Conservation (phyloP, 2,329 filamentous ascomycete genomes). For the Penicillium sp. region DNA sequence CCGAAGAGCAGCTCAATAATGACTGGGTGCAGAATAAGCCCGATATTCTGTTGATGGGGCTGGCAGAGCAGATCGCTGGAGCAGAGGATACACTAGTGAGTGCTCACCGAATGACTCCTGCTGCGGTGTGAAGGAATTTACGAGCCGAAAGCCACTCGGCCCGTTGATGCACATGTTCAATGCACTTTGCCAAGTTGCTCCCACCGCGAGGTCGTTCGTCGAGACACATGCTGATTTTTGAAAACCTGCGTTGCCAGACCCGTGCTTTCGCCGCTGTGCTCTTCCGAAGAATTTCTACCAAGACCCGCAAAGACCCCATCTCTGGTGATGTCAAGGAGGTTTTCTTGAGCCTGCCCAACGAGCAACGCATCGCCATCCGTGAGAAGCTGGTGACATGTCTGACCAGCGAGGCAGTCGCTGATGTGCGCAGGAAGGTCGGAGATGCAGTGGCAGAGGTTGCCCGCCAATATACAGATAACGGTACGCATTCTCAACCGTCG, state of each 20-base stretch:
- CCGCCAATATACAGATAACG: slow-evolving; percentile 86
- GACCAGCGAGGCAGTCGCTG: slow-evolving; percentile 63
- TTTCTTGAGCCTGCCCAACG: slow-evolving; percentile 70
- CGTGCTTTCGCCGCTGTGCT: slow-evolving; percentile 90
- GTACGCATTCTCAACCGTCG: slow-evolving; percentile 47
- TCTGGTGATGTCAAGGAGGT: slow-evolving; percentile 70
- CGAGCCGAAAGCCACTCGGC: background rate
- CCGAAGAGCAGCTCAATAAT: slow-evolving; percentile 83
- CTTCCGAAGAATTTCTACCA: slow-evolving; percentile 87
- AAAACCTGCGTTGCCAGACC: slow-evolving; percentile 49
- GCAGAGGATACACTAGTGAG: slow-evolving; percentile 68
- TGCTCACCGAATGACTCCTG: slow-evolving; percentile 11
- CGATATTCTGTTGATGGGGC: slow-evolving; percentile 84
- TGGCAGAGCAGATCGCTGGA: slow-evolving; percentile 83
- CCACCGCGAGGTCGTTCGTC: background rate
- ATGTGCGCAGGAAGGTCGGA: slow-evolving; percentile 88
- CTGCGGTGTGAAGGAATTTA: background rate
- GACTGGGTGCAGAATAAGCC: slow-evolving; percentile 81
- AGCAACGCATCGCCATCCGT: slow-evolving; percentile 72
- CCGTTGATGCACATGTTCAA: background rate
- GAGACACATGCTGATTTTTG: slow-evolving; percentile 5
- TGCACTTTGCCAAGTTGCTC: background rate
- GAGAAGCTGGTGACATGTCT: slow-evolving; percentile 76
- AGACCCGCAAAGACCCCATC: slow-evolving; percentile 67
- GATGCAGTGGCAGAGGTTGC: slow-evolving; percentile 96